Conservation (phyloP, 2,329 filamentous ascomycete genomes). For the Dactylellina parvicollis region DNA sequence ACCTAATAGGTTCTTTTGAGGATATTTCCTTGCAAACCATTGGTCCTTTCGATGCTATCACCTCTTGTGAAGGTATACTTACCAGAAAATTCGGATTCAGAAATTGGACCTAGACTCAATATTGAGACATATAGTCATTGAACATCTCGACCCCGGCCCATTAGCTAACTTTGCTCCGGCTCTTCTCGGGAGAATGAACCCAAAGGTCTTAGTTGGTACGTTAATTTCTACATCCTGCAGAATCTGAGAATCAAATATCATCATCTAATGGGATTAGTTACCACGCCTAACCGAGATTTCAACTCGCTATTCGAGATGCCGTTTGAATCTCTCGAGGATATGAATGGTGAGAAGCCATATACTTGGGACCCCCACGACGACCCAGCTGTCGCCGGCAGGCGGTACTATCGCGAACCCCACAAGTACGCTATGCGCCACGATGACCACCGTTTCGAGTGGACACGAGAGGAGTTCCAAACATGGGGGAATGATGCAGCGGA, state of each 20-base stretch:
- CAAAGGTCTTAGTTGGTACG: slow-evolving; percentile 47
- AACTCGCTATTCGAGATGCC: slow-evolving; percentile 57
- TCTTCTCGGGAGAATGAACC: slow-evolving; percentile 56
- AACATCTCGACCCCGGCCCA: slow-evolving; percentile 57
- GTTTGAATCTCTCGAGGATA: slow-evolving; percentile 45
- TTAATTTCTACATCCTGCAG: no score
- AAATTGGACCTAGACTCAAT: background rate
- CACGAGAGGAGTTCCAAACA: slow-evolving; percentile 55
- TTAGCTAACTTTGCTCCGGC: slow-evolving; percentile 55
- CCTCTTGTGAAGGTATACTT: slow-evolving; percentile 56
- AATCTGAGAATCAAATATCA: background rate
- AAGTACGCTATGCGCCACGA: slow-evolving; percentile 57
- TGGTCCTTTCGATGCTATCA: slow-evolving; percentile 56
- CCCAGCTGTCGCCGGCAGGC: slow-evolving; percentile 24
- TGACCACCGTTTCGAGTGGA: slow-evolving; percentile 58
- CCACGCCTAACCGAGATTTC: slow-evolving; percentile 58
- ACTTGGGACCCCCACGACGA: slow-evolving; percentile 47
- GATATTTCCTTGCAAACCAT: slow-evolving; percentile 46
- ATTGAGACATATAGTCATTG: slow-evolving; percentile 55
- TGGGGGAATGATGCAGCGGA: slow-evolving; percentile 56
- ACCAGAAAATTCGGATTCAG: background rate
- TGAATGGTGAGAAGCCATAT: slow-evolving; percentile 27
- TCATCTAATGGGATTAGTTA: slow-evolving; percentile 43
- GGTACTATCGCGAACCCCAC: slow-evolving; percentile 44
- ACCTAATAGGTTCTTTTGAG: slow-evolving; percentile 54